Conservation (phyloP, 768 basidiomycete species). For the Candolleomyces eurysporus region DNA sequence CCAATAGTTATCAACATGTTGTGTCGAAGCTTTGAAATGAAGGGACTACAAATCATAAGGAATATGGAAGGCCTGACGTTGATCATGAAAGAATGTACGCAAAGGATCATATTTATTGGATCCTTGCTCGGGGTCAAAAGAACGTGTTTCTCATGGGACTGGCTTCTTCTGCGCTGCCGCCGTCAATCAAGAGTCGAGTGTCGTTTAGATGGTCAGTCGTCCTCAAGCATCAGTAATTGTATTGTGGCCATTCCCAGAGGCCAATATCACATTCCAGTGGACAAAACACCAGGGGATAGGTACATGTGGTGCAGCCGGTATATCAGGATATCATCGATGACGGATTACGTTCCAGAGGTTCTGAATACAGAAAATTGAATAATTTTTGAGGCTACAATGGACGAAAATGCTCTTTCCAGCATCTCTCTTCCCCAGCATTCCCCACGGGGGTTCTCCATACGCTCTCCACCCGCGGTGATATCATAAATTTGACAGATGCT, state of each 20-base stretch:
- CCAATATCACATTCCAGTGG: neutral
- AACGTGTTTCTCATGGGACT: no score
- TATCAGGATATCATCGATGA: conserved; percentile 4
- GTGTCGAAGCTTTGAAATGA: no score
- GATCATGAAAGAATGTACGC: no score
- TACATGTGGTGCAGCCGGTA: neutral
- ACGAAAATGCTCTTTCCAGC: neutral
- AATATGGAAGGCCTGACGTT: no score
- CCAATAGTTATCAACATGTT: no score
- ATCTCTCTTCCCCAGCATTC: neutral
- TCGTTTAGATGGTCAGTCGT: neutral
- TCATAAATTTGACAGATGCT: neutral
- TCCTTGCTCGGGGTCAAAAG: no score
- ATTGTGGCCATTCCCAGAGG: neutral
- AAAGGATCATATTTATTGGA: no score
- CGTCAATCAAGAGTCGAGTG: neutral
- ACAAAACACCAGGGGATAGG: neutral
- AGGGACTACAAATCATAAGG: no score
- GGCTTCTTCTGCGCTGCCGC: no score
- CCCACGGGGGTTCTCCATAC: neutral
- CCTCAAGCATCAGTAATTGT: neutral
- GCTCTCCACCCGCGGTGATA: neutral
- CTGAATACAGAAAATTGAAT: neutral
- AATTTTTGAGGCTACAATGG: neutral
- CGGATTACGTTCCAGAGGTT: neutral